Percentiles rank a stretch among this genome's conserved stretches.
Evolutionary conservation across 2,329 filamentous ascomycete genomes (phyloP).

Genomic region (Ophiostoma tasmaniense): DNA sequence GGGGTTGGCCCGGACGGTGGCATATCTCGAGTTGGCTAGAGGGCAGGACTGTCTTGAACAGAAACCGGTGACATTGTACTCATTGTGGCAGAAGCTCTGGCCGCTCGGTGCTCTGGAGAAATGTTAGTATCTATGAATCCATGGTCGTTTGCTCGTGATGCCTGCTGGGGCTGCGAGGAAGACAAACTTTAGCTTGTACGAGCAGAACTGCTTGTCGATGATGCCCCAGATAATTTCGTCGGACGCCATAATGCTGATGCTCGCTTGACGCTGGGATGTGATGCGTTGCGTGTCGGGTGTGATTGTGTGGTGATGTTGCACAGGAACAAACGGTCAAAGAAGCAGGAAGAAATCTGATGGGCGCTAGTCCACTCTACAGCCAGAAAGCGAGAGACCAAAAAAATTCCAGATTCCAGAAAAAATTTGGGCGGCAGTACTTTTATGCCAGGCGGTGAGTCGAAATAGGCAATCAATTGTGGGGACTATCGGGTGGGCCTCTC

Average conservation of each 20-base stretch:
- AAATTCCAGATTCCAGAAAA: neutral
- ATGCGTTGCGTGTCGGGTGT: neutral
- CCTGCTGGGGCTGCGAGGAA: neutral
- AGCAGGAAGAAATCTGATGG: neutral
- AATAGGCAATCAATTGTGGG: neutral
- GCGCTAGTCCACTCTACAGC: neutral
- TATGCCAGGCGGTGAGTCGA: slow-evolving; percentile 9
- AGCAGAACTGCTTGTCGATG: slow-evolving; percentile 91
- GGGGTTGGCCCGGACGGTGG: slow-evolving; percentile 78
- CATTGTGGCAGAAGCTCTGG: slow-evolving; percentile 92
- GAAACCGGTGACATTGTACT: slow-evolving; percentile 53
- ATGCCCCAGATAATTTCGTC: slow-evolving; percentile 98
- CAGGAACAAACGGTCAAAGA: neutral
- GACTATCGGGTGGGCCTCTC: neutral
- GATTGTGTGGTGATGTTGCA: neutral
- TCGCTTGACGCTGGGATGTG: neutral
- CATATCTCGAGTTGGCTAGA: slow-evolving; percentile 85
- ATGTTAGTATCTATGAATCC: slow-evolving; percentile 3
- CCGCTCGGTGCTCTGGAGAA: slow-evolving; percentile 53
- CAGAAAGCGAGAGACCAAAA: neutral
- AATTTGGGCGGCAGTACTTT: slow-evolving; percentile 9
- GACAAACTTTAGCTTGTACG: slow-evolving; percentile 81
- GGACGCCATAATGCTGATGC: slow-evolving; percentile 58
- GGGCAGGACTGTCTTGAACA: slow-evolving; percentile 69
- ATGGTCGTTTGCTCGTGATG: neutral